phyloP scores from a whole-genome alignment of 495 filamentous ascomycete genomes.

The Podospora conica region DNA sequence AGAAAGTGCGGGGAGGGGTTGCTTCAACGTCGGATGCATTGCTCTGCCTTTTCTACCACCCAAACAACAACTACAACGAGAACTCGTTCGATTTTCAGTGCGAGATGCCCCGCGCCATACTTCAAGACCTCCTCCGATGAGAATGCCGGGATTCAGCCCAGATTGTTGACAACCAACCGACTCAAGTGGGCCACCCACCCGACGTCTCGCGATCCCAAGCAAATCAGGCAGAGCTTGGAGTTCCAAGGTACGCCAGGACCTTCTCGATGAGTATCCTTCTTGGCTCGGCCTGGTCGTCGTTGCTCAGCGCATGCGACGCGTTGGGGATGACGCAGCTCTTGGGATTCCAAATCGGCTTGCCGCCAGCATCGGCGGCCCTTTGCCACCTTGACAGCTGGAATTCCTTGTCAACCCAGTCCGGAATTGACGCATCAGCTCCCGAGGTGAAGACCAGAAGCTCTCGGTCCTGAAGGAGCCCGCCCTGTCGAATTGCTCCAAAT shows the following conservation, averaged over 20 bases:
- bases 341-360: slow-evolving; percentile 31
- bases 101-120: too few relatives aligned
- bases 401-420: slow-evolving; percentile 55
- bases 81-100: background rate
- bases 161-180: background rate
- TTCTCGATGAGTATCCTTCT: slow-evolving; percentile 32
- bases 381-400: slow-evolving; percentile 54
- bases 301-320: slow-evolving; percentile 44
- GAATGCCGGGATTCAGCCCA: background rate
- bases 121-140: background rate
- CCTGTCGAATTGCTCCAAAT: slow-evolving; percentile 54
- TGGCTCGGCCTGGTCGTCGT: slow-evolving; percentile 41
- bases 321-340: slow-evolving; percentile 39
- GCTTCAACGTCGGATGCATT: background rate
- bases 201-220: background rate
- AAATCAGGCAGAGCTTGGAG: background rate
- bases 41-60: background rate
- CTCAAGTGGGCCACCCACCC: background rate
- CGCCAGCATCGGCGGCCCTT: slow-evolving; percentile 2
- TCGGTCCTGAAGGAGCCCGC: slow-evolving; percentile 39
- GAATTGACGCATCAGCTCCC: slow-evolving; percentile 58
- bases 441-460: slow-evolving; percentile 46
- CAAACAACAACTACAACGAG: background rate
- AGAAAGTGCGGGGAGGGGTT: background rate
- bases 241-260: slow-evolving; percentile 29